These are phyloP conservation scores for Sechiopsis laciniata DNA, from an alignment of 306 rosid genomes.

Conservation along the genomic window DNA sequence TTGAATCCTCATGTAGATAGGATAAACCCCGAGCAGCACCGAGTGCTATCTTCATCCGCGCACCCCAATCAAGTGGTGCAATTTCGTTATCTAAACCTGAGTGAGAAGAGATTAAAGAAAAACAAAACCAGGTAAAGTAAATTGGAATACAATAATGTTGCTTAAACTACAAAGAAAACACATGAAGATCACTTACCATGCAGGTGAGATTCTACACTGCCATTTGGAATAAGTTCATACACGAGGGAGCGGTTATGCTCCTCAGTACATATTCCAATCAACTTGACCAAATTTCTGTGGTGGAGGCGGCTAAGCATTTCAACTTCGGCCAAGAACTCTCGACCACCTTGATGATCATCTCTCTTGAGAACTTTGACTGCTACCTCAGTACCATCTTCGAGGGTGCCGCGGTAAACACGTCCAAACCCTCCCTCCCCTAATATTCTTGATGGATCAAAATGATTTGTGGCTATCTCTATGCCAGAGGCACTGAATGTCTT, in stretches of 20 bases:
- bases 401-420: conserved; percentile 69
- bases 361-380: conserved; percentile 91
- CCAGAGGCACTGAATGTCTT: conserved; percentile 72
- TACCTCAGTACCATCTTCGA: conserved; percentile 71
- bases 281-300: too few relatives aligned
- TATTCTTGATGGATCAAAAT: conserved; percentile 56
- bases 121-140: conserved; percentile 18
- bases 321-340: too few relatives aligned
- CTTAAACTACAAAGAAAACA: neutral
- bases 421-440: conserved; percentile 99
- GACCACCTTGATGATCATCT: conserved; percentile 85
- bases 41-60: conserved; percentile 85
- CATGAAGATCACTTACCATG: conserved; percentile 49
- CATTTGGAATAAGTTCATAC: conserved; percentile 90
- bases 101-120: conserved; percentile 21
- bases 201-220: conserved; percentile 94
- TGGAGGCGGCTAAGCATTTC: too few relatives aligned
- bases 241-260: conserved; percentile 68
- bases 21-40: conserved; percentile 96
- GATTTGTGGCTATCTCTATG: conserved; percentile 66
- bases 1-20: conserved; percentile 93
- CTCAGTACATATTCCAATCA: conserved; percentile 81
- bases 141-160: neutral
- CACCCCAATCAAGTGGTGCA: conserved; percentile 67
- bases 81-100: conserved; percentile 68